These are phyloP conservation scores for Erysimum cheiranthoides DNA, from an alignment of 345 rosid species.

Conservation along the genomic window DNA sequence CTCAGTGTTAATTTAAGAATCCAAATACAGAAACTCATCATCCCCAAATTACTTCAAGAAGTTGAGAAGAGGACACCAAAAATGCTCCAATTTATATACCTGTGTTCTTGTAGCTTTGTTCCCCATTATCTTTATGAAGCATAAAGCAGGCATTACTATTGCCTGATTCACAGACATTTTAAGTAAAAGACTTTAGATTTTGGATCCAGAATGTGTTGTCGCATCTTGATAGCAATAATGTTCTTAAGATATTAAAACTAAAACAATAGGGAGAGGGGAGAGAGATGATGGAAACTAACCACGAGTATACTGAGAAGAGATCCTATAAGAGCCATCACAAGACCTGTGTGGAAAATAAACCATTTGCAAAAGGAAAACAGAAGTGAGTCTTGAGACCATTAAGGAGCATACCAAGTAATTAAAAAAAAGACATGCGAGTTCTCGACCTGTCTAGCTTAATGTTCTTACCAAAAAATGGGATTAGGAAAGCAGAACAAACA, in stretches of 20 bases:
- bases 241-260: not conserved
- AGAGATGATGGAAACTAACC: constrained; percentile 57
- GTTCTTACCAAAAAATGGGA: constrained; percentile 85
- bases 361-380: not conserved
- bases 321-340: constrained; percentile 92
- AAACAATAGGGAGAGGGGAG: not conserved
- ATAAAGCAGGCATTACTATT: constrained; percentile 73
- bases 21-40: not conserved
- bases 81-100: constrained; percentile 41
- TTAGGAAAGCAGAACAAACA: constrained; percentile 75
- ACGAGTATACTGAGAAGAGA: constrained; percentile 78
- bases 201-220: constrained; percentile 5
- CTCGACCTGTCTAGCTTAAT: not conserved
- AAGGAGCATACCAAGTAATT: not conserved
- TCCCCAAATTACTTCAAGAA: not conserved
- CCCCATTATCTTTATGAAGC: constrained; percentile 76
- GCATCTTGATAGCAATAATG: not conserved
- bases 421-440: not conserved
- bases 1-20: constrained; percentile 9
- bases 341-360: constrained; percentile 55
- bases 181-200: not conserved
- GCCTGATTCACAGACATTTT: constrained; percentile 57
- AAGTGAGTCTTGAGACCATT: constrained; percentile 6
- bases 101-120: constrained; percentile 70
- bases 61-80: not conserved